Percentiles rank a stretch among this genome's conserved stretches.
phyloP scores from a whole-genome alignment of 768 basidiomycete species.

The Rhizopogon salebrosus region DNA sequence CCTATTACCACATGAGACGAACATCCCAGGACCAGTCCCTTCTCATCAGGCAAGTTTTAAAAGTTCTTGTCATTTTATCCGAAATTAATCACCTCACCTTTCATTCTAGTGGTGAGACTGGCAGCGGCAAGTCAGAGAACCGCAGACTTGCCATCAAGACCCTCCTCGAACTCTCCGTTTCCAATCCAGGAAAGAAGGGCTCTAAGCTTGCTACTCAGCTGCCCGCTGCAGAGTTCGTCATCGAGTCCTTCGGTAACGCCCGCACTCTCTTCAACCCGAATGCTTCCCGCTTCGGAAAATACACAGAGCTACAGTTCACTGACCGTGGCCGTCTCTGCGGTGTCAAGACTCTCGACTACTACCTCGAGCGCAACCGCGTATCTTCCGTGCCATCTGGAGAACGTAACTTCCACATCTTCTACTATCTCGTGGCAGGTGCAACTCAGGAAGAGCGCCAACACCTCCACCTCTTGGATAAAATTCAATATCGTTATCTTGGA shows the following conservation, averaged over 20 bases:
- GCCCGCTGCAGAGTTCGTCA: slow-evolving; percentile 91
- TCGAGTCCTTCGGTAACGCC: slow-evolving; percentile 92
- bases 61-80: not conserved
- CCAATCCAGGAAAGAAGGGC: slow-evolving; percentile 89
- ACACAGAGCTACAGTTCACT: slow-evolving; percentile 95
- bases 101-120: slow-evolving; percentile 74
- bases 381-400: slow-evolving; percentile 84
- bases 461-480: slow-evolving; percentile 76
- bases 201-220: slow-evolving; percentile 82
- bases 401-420: slow-evolving; percentile 97
- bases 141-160: slow-evolving; percentile 88
- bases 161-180: slow-evolving; percentile 85
- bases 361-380: slow-evolving; percentile 89
- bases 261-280: slow-evolving; percentile 90
- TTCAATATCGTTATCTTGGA: slow-evolving; percentile 83
- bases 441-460: slow-evolving; percentile 84
- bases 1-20: slow-evolving; percentile 94
- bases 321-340: slow-evolving; percentile 87
- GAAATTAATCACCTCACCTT: not conserved
- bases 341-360: slow-evolving; percentile 94
- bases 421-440: slow-evolving; percentile 92
- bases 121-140: slow-evolving; percentile 91
- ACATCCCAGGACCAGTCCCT: slow-evolving; percentile 92
- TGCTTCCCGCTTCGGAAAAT: slow-evolving; percentile 95
- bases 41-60: slow-evolving; percentile 65